phyloP scores from a whole-genome alignment of 352 stramenopile genomes.

The Pythium brachiatum region DNA sequence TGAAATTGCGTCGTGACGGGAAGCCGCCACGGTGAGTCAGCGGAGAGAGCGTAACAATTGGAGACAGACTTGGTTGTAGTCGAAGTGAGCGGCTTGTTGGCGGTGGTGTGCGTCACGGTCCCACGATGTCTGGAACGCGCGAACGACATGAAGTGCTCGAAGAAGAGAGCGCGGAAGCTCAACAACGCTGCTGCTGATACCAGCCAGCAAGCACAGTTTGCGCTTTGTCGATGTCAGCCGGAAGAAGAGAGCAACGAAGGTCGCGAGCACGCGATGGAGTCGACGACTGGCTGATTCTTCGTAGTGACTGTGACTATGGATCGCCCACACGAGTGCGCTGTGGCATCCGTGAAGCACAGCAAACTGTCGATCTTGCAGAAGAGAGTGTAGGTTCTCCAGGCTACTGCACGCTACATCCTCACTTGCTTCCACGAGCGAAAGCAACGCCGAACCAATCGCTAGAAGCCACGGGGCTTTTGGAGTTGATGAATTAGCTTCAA shows the following conservation, averaged over 20 bases:
- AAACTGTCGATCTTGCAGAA: conserved; percentile 2
- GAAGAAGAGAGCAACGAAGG: conserved; percentile 2
- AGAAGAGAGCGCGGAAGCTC: conserved; percentile 2
- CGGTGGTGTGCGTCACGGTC: not conserved
- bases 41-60: conserved; percentile 12
- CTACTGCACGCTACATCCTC: not conserved
- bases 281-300: not conserved
- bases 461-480: not conserved
- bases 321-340: not conserved
- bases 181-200: not conserved
- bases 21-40: not conserved
- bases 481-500: not conserved
- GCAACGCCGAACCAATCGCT: not conserved
- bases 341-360: conserved; percentile 8
- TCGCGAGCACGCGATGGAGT: not conserved
- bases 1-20: conserved; percentile 1
- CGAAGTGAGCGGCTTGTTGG: not conserved
- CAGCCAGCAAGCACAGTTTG: not conserved
- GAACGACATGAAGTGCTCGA: not conserved
- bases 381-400: not conserved
- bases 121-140: not conserved
- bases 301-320: not conserved
- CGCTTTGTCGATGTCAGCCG: conserved; percentile 12
- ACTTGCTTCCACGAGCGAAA: not conserved
- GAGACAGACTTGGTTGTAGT: not conserved